Evolutionary conservation across 2,329 filamentous ascomycete genomes (phyloP), one percentile per base, ranked within the genome.

Genomic region (Epichloe scottii): DNA sequence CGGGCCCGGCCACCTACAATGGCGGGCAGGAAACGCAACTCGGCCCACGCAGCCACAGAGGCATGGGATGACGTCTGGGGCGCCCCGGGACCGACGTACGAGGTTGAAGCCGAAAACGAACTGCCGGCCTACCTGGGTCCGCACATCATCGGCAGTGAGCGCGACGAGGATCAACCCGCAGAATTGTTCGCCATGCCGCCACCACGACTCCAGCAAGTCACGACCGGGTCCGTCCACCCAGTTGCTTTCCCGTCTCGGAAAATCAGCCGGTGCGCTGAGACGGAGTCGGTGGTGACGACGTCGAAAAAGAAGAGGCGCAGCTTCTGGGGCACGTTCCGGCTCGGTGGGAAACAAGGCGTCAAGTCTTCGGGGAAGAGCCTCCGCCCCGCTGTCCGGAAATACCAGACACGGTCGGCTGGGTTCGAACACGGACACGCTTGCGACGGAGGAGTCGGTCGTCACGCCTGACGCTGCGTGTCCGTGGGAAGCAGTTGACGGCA

Each of bases 81-180:
- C 19, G 33, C n/a, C 21, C 39, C 40, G 2, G 19, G 8, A 15
- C 11, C 41, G 21, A 21, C 23, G 14, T 50, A 46, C 11, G 34
- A 34, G 44, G 48, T 49, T 30, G 49, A 46, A 5, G 34, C 38
- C 3, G 41, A 49, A 19, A 45, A 48, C 17, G 12, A 23, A 11
- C 46, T 52, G 5, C 50, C 50, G 11, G 46, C 46, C 38, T 52
- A 52, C 26, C 46, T 52, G 7, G 50, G 15, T 6, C 50, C 46
- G 8, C 41, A 52, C 26, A 52, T 52, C 41, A 52, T 52, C 35
- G 11, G 17, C 19, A 49, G 41, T 26, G 26, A 49, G n/a, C 21
- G 35, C n/a, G 50, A 49, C 21, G 46, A 49, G 19, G 45, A 51
- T 5, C 50, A 48, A 19, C 50, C 44, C 5, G 19, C 19, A 2